Evolutionary conservation across 2,329 filamentous ascomycete species (phyloP).

Genomic region (Cryphonectria naterciae): DNA sequence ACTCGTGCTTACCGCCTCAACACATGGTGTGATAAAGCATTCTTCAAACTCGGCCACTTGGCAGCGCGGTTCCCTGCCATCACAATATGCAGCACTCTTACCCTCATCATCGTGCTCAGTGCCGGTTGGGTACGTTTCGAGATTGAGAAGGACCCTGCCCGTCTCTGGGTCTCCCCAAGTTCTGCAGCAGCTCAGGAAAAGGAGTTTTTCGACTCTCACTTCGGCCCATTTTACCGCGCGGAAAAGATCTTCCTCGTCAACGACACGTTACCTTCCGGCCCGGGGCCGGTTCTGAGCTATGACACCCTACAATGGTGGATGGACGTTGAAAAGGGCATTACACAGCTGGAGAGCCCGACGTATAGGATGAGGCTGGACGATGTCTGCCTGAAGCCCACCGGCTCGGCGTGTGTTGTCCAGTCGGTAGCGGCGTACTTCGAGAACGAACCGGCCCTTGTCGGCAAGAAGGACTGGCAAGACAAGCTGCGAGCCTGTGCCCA

Average conservation of each 20-base stretch:
- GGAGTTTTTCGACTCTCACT: conserved; percentile 87
- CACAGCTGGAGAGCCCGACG: conserved; percentile 69
- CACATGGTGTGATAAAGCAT: conserved; percentile 76
- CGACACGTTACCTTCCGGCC: conserved; percentile 66
- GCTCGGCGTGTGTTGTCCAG: conserved; percentile 87
- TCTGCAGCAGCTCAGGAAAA: conserved; percentile 93
- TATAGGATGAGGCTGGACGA: conserved; percentile 75
- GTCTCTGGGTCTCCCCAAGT: conserved; percentile 94
- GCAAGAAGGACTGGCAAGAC: conserved; percentile 70
- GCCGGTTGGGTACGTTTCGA: conserved; percentile 86
- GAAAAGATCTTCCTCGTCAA: conserved; percentile 95
- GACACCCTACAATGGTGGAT: conserved; percentile 95
- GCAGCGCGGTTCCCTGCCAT: conserved; percentile 84
- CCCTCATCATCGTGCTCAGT: conserved; percentile 78
- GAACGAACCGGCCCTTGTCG: conserved; percentile 64
- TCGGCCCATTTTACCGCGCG: conserved; percentile 93
- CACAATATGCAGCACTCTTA: conserved; percentile 76
- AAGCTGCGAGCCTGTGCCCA: conserved; percentile 74
- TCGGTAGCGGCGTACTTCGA: conserved; percentile 90
- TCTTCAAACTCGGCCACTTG: conserved; percentile 77
- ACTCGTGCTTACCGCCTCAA: conserved; percentile 83
- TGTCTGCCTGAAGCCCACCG: conserved; percentile 92
- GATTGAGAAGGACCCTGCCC: conserved; percentile 88
- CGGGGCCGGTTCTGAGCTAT: conserved; percentile 81
- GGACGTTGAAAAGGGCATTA: conserved; percentile 79